Conservation (phyloP, 495 filamentous ascomycete species). For the Aspergillus hancockii region DNA sequence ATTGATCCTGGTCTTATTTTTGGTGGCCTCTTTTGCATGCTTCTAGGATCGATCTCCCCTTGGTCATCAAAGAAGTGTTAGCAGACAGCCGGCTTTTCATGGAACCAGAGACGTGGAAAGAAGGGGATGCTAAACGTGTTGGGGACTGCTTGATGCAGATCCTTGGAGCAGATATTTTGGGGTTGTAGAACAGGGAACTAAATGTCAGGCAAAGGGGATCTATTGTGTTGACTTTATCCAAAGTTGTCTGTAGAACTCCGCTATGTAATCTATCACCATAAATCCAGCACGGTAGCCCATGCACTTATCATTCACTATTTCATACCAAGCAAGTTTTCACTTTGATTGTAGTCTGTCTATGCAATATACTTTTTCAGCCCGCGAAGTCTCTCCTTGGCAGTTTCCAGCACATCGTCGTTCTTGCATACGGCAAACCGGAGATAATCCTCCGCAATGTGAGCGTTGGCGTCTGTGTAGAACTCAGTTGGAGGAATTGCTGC, state of each 20-base stretch:
- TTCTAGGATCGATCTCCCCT: neutral
- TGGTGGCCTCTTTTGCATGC: neutral
- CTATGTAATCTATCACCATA: neutral
- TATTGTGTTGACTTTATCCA: neutral
- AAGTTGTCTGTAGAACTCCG: neutral
- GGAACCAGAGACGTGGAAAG: neutral
- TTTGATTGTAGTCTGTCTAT: slow-evolving; percentile 1
- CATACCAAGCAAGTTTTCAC: neutral
- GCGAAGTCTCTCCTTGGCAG: slow-evolving; percentile 83
- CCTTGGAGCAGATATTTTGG: neutral
- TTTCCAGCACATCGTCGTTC: slow-evolving; percentile 84
- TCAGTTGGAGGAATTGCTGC: slow-evolving; percentile 95
- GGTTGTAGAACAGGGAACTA: neutral
- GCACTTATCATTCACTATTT: neutral
- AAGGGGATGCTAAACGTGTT: neutral
- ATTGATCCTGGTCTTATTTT: neutral
- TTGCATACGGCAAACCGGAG: slow-evolving; percentile 97
- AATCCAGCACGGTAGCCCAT: neutral
- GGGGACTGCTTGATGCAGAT: neutral
- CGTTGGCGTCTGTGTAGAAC: slow-evolving; percentile 86
- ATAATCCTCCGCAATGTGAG: slow-evolving; percentile 86
- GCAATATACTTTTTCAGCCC: slow-evolving; percentile 80
- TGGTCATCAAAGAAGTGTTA: neutral
- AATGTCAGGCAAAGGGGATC: neutral
- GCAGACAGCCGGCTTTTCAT: neutral